A percentile compares a stretch with the other conserved stretches of the same genome.
Conservation (phyloP, 768 basidiomycete genomes). For the Russula sp. region DNA sequence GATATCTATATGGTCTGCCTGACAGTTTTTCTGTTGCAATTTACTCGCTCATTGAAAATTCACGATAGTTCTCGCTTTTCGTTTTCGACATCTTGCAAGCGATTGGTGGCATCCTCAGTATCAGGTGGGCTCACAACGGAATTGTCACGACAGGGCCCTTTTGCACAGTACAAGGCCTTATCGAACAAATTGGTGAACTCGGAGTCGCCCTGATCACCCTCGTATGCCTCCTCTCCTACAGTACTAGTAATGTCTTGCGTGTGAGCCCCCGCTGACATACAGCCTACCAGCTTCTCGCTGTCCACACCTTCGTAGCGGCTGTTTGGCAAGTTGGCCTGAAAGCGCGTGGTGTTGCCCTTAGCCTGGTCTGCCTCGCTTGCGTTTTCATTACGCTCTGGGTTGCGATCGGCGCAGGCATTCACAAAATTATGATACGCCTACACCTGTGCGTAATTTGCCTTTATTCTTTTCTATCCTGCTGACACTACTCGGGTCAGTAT, state of each 20-base stretch:
- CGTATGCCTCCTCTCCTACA: conserved; percentile 34
- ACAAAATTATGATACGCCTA: conserved; percentile 32
- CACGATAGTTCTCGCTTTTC: conserved; percentile 40
- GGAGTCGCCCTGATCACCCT: conserved; percentile 44
- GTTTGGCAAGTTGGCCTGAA: conserved; percentile 39
- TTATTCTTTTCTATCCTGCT: neutral
- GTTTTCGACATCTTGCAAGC: too few relatives aligned
- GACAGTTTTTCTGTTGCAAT: too few relatives aligned
- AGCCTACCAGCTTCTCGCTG: conserved; percentile 32
- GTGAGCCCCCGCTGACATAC: conserved; percentile 33
- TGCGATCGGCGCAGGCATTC: conserved; percentile 36
- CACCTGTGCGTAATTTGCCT: conserved; percentile 35
- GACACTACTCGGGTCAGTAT: conserved; percentile 30
- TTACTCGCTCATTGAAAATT: conserved; percentile 35
- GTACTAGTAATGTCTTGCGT: neutral
- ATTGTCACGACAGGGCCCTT: too few relatives aligned
- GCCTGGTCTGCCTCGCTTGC: conserved; percentile 9
- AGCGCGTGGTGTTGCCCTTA: conserved; percentile 34
- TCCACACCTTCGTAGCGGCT: conserved; percentile 43
- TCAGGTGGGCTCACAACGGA: too few relatives aligned
- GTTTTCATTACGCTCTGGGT: conserved; percentile 37
- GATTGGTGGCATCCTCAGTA: too few relatives aligned
- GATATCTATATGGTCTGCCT: conserved; percentile 29
- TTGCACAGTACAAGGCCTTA: conserved; percentile 37
- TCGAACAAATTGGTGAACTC: conserved; percentile 45